phyloP scores from a whole-genome alignment of 768 basidiomycete species.

The Podaxis sp. region DNA sequence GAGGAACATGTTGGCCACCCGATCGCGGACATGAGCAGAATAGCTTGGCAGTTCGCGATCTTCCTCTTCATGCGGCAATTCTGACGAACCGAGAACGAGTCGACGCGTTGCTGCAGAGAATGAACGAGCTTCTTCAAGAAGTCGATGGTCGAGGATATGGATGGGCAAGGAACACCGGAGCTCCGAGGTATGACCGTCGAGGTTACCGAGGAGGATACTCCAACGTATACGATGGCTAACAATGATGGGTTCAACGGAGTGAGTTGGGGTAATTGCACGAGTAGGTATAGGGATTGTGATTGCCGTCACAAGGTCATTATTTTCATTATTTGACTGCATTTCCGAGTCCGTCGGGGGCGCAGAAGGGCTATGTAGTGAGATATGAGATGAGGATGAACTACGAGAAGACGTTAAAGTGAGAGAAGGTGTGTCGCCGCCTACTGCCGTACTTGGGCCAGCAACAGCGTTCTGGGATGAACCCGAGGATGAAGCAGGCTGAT shows the following conservation, averaged over 20 bases:
- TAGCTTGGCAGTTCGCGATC: conserved; percentile 87
- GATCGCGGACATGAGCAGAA: conserved; percentile 82
- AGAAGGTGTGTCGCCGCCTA: not conserved
- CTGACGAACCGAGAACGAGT: conserved; percentile 45
- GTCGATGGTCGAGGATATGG: conserved; percentile 69
- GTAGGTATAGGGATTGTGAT: conserved; percentile 37
- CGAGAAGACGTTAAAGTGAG: not conserved
- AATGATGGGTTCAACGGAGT: conserved; percentile 68
- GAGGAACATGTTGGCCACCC: conserved; percentile 76
- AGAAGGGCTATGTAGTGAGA: not conserved
- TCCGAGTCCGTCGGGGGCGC: not conserved
- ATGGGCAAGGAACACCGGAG: conserved; percentile 92
- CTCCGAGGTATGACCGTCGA: conserved; percentile 90
- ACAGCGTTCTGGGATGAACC: not conserved
- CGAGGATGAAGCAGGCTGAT: conserved; percentile 15
- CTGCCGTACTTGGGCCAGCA: not conserved
- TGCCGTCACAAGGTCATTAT: conserved; percentile 52
- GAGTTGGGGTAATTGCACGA: conserved; percentile 54
- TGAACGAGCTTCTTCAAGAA: conserved; percentile 72
- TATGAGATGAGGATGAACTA: not conserved
- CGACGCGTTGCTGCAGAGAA: conserved; percentile 74
- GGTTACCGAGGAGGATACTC: conserved; percentile 75
- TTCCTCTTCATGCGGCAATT: conserved; percentile 27
- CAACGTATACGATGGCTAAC: conserved; percentile 79
- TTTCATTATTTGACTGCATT: conserved; percentile 9